Conservation (phyloP, 805 yeast species). For the Hemisphaericaspora nanyangensis region DNA sequence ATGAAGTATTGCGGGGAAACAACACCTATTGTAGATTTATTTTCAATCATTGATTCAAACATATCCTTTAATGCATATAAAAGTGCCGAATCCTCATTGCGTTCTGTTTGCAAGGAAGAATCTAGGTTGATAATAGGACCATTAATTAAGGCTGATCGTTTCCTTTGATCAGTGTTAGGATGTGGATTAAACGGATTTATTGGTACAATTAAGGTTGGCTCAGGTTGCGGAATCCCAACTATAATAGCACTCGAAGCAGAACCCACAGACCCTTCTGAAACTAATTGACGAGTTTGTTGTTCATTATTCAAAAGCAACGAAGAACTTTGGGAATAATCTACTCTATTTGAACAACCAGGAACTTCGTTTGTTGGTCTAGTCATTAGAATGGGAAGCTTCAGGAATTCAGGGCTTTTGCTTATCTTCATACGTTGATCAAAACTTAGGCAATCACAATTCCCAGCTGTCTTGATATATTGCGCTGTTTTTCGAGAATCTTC, state of each 20-base stretch:
- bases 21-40: slow-evolving; percentile 66
- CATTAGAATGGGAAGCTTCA: slow-evolving; percentile 28
- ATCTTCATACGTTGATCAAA: slow-evolving; percentile 31
- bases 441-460: slow-evolving; percentile 28
- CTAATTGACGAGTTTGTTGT: slow-evolving; percentile 11
- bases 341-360: slow-evolving; percentile 12
- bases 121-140: slow-evolving; percentile 89
- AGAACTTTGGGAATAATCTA: slow-evolving; percentile 31
- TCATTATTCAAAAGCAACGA: slow-evolving; percentile 27
- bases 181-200: slow-evolving; percentile 37
- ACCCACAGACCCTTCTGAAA: slow-evolving; percentile 21
- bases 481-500: slow-evolving; percentile 7
- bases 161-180: slow-evolving; percentile 65
- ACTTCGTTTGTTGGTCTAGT: slow-evolving; percentile 28
- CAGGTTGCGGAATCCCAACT: slow-evolving; percentile 41
- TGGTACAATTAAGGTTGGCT: slow-evolving; percentile 27
- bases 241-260: slow-evolving; percentile 30
- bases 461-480: slow-evolving; percentile 22
- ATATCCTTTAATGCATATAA: slow-evolving; percentile 74
- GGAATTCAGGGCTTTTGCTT: slow-evolving; percentile 26
- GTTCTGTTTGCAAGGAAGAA: slow-evolving; percentile 47
- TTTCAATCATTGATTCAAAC: slow-evolving; percentile 79
- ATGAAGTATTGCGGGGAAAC: slow-evolving; percentile 78
- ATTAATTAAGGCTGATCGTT: slow-evolving; percentile 66
- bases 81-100: slow-evolving; percentile 26